Evolutionary conservation across 2,329 filamentous ascomycete genomes (phyloP), one percentile per base, ranked within the genome.

Genomic region (Trichoderma atrobrunneum): DNA sequence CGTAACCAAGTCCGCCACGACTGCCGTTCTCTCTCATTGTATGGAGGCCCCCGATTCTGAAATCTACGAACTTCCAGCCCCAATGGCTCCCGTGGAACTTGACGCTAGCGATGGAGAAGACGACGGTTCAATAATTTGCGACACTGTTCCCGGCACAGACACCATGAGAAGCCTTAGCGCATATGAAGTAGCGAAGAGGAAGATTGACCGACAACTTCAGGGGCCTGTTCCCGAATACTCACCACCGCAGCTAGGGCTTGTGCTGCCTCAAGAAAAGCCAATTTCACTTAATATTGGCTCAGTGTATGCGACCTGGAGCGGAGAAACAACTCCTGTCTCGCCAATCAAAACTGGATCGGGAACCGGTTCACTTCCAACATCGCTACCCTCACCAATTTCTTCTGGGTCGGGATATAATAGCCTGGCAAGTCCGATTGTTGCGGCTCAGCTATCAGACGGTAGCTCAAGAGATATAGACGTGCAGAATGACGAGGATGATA

Each of bases 51-150:
- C 81, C 2, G 82, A 83, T 64, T 85, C 86, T 51, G 84, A 87
- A 73, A 83, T 87, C 3, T 87, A 87, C 72, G 87, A 89, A 75
- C 77, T 89, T 76, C 82, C 87, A 2, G 86, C 82, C 6, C 83
- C 84, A 0, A 74, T 80, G 0, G 79, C 81, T 3, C 86, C 86
- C 0, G 84, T 82, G 6, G 87, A 89, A 76, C 80, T 89, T 56
- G 85, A 88, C 57, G 84, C 82, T 24, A 79, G 61, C 26, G 69
- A 71, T 51, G 79, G 18, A 69, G 81, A 79, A 12, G 80, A 84
- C 62, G 79, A 78, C 11, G 77, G 78, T 61, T 83, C 80, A 6
- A 77, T 80, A 57, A 77, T 82, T 16, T 81, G 80, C 14, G 82
- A 83, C 1, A 82, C 82, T 0, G 82, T 85, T 51, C 74, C 85